Percentiles rank a stretch among this genome's conserved stretches.
Conservation (phyloP, 148 eudicot genomes). For the Fagopyrum tataricum region DNA sequence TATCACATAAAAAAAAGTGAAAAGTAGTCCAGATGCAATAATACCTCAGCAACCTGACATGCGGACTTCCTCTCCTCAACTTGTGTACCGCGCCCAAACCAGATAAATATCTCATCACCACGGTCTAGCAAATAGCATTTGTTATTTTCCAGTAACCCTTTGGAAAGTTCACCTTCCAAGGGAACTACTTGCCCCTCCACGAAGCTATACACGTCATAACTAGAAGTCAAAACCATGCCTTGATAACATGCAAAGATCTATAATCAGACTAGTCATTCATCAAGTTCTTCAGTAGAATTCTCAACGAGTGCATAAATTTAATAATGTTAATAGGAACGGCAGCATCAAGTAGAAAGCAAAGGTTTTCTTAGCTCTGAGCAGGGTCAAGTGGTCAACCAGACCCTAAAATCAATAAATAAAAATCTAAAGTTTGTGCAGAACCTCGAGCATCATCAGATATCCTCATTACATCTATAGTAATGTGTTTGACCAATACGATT, state of each 20-base stretch:
- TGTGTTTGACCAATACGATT: not conserved
- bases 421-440: not conserved
- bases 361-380: not conserved
- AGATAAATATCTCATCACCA: conserved; percentile 84
- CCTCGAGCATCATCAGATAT: not conserved
- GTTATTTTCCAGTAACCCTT: conserved; percentile 73
- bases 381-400: not conserved
- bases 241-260: conserved; percentile 66
- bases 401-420: not conserved
- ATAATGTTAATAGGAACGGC: not conserved
- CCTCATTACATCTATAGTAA: not conserved
- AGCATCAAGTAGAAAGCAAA: not conserved
- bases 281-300: conserved; percentile 59
- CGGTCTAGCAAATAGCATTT: conserved; percentile 84
- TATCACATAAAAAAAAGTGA: conserved; percentile 7
- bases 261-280: conserved; percentile 51
- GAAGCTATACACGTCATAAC: conserved; percentile 48
- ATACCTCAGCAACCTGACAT: conserved; percentile 78
- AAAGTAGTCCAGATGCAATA: not conserved
- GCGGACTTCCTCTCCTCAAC: conserved; percentile 89
- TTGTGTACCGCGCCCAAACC: conserved; percentile 96
- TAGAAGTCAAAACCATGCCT: not conserved
- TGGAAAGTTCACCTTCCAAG: conserved; percentile 73
- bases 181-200: conserved; percentile 50
- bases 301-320: conserved; percentile 61